A percentile compares a stretch with the other conserved stretches of the same genome.
Evolutionary conservation across 345 rosid species (phyloP).

Genomic region (Melaleuca quinquenervia): DNA sequence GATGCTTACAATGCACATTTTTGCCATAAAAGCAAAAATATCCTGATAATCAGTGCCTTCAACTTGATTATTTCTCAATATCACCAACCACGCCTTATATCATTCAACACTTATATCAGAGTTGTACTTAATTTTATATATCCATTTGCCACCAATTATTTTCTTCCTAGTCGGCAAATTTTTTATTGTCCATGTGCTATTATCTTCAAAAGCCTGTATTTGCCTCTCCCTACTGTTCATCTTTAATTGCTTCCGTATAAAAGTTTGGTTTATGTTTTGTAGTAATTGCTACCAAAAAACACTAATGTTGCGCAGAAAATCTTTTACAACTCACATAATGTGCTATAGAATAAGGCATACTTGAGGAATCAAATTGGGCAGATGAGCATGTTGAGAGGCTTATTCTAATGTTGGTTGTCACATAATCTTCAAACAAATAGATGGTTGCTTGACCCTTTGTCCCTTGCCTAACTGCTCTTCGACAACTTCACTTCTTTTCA

Average conservation of each 20-base stretch:
- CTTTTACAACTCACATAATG: neutral
- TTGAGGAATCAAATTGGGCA: neutral
- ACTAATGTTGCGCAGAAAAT: neutral
- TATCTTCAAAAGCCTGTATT: neutral
- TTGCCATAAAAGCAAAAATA: too few species aligned
- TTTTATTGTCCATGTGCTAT: neutral
- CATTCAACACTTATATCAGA: neutral
- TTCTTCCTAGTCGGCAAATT: neutral
- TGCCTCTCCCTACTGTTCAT: neutral
- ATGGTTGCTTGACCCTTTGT: neutral
- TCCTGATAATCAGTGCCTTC: too few species aligned
- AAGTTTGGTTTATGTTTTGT: neutral
- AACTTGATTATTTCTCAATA: too few species aligned
- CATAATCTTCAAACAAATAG: neutral
- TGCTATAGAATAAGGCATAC: neutral
- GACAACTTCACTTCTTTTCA: too few species aligned
- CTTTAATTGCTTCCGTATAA: neutral
- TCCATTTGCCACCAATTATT: neutral
- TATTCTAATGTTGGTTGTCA: neutral
- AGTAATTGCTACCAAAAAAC: neutral
- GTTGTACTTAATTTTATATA: neutral
- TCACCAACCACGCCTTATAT: too few species aligned
- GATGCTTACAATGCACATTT: too few species aligned
- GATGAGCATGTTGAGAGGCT: neutral
- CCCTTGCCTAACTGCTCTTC: too few species aligned